Evolutionary conservation across 2,329 filamentous ascomycete genomes (phyloP), one percentile per base, ranked within the genome.

Genomic region (Colletotrichum kahawae): DNA sequence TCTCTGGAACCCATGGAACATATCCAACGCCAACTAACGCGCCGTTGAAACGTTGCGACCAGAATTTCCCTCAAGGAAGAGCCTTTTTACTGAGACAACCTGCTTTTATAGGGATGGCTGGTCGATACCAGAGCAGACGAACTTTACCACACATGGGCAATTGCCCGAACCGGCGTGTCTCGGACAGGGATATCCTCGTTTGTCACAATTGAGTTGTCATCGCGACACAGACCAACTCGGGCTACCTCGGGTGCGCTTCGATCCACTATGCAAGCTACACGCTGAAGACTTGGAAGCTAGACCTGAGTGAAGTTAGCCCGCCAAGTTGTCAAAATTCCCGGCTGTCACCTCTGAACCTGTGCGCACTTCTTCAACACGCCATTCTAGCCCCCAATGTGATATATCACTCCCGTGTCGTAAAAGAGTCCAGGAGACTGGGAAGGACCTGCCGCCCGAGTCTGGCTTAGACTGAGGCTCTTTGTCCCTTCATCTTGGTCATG

Each of bases 121-220:
- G 68, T 67, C 43, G 33, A 36, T 62, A 38, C 29, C 21, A 29
- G 38, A 27, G 51, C 31, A 18, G 31, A 24, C 66, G 34, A 36
- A 36, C 68, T 72, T 75, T 71, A 48, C 63, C 63, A 18, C 62
- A 63, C 69, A 56, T 43, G 69, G 67, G n/a, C 24, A 51, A 64
- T 51, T 67, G 21, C 63, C 63, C 72, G 72, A 67, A 66, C n/a
- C 67, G 29, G 18, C 36, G 36, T 36, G 29, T 60, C 67, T 56
- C 54, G 36, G 54, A 54, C 71, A 74, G 62, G 60, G 67, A 27
- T 71, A 33, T 66, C 51, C 67, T 66, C 62, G 71, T 33, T 54
- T 66, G 36, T 12, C 51, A 66, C 51, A 51, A 54, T 12, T 48
- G 51, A 65, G 13, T 67, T 66, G 48, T 60, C 24, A 60, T 60